phyloP scores from a whole-genome alignment of 192 early-diverging fungal species.

The Backusella macrospora region DNA sequence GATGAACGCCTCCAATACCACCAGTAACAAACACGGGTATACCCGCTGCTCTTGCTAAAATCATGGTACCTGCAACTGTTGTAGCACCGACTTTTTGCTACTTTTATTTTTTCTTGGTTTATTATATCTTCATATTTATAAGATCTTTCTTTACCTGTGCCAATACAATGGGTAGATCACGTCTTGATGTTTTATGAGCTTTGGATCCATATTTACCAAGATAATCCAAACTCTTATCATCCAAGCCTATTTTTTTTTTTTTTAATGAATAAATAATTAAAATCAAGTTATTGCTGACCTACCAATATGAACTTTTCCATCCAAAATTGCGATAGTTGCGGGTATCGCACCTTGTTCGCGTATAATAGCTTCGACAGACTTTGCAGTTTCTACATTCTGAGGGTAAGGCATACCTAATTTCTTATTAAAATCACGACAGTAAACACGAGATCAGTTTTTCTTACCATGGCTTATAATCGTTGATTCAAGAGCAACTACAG shows the following conservation, averaged over 20 bases:
- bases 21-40: slow-evolving; percentile 95
- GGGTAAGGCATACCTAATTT: slow-evolving; percentile 85
- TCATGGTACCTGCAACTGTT: slow-evolving; percentile 91
- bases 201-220: slow-evolving; percentile 63
- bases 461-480: slow-evolving; percentile 93
- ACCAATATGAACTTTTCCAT: slow-evolving; percentile 84
- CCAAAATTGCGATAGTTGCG: slow-evolving; percentile 88
- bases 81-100: slow-evolving; percentile 79
- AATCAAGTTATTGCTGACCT: background rate
- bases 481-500: slow-evolving; percentile 91
- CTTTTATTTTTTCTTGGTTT: background rate
- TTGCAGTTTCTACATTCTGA: slow-evolving; percentile 85
- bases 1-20: slow-evolving; percentile 95
- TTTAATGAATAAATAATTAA: background rate
- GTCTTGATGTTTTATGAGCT: slow-evolving; percentile 80
- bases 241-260: slow-evolving; percentile 51
- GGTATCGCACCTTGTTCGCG: slow-evolving; percentile 72
- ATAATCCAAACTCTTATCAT: slow-evolving; percentile 57
- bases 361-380: slow-evolving; percentile 78
- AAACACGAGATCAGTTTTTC: too few species aligned
- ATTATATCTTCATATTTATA: background rate
- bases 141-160: slow-evolving; percentile 48
- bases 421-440: background rate
- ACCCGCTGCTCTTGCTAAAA: slow-evolving; percentile 83
- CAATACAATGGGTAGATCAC: slow-evolving; percentile 82